These are phyloP conservation scores for Polymyxa betae DNA, from an alignment of 208 protist genomes.

Conservation along the genomic window DNA sequence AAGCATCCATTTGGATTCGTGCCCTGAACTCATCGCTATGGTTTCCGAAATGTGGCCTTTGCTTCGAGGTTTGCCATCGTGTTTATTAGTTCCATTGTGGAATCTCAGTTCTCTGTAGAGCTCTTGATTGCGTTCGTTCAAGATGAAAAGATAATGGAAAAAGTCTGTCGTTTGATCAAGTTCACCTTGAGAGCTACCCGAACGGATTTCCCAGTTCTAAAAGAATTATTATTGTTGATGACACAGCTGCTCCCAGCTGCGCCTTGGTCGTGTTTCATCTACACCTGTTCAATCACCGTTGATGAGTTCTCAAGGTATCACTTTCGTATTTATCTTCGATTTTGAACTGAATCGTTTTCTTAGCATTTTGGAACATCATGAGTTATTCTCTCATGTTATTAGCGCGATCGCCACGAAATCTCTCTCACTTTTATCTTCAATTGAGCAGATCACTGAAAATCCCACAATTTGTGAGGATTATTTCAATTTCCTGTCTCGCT, in stretches of 20 bases:
- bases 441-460: slow-evolving; percentile 20
- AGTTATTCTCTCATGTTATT: slow-evolving; percentile 21
- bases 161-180: slow-evolving; percentile 29
- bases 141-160: slow-evolving; percentile 40
- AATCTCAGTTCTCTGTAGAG: not conserved
- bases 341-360: not conserved
- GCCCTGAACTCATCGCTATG: not conserved
- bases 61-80: not conserved
- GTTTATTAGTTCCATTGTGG: not conserved
- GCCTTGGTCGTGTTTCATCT: slow-evolving; percentile 50
- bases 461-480: slow-evolving; percentile 42
- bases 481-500: slow-evolving; percentile 51
- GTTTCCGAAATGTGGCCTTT: slow-evolving; percentile 24
- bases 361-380: not conserved
- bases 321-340: not conserved
- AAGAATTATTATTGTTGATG: not conserved
- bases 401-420: not conserved
- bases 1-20: slow-evolving; percentile 26
- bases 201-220: not conserved
- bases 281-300: not conserved
- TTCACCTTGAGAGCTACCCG: not conserved
- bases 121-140: not conserved
- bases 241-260: not conserved
- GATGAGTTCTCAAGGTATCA: not conserved
- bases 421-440: not conserved